Percentiles rank a stretch among this genome's conserved stretches.
phyloP scores from a whole-genome alignment of 495 filamentous ascomycete genomes.

The Penicilliopsis zonata region DNA sequence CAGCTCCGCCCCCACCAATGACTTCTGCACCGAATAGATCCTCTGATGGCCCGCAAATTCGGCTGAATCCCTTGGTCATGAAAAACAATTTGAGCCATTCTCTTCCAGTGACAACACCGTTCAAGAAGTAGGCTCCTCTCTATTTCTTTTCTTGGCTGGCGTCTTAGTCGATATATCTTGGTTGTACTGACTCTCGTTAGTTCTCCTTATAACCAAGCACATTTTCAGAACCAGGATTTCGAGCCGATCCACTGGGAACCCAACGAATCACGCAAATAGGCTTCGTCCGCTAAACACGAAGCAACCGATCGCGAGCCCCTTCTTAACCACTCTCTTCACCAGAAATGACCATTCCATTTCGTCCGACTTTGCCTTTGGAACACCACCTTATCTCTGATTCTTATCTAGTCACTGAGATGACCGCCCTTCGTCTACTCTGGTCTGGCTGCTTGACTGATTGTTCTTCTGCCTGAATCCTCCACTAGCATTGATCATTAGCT shows the following conservation, averaged over 20 bases:
- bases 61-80: conserved; percentile 37
- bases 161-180: no score
- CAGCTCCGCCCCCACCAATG: conserved; percentile 25
- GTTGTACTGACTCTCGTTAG: conserved; percentile 41
- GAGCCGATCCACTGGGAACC: conserved; percentile 50
- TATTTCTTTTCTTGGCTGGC: conserved; percentile 21
- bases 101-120: conserved; percentile 29
- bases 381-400: no score
- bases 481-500: no score
- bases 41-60: conserved; percentile 30
- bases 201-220: conserved; percentile 66
- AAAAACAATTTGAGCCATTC: conserved; percentile 33
- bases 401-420: no score
- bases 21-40: conserved; percentile 24
- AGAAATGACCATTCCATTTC: no score
- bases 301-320: no score
- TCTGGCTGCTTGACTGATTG: no score
- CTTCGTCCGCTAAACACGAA: no score
- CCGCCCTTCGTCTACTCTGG: no score
- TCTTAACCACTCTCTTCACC: no score
- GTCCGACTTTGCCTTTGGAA: no score
- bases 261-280: conserved; percentile 19
- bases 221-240: conserved; percentile 77
- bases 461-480: no score
- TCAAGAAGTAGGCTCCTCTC: conserved; percentile 26